A percentile compares a stretch with the other conserved stretches of the same genome.
Conservation (phyloP, 2,329 filamentous ascomycete genomes). For the Ceratocystis smalleyi region DNA sequence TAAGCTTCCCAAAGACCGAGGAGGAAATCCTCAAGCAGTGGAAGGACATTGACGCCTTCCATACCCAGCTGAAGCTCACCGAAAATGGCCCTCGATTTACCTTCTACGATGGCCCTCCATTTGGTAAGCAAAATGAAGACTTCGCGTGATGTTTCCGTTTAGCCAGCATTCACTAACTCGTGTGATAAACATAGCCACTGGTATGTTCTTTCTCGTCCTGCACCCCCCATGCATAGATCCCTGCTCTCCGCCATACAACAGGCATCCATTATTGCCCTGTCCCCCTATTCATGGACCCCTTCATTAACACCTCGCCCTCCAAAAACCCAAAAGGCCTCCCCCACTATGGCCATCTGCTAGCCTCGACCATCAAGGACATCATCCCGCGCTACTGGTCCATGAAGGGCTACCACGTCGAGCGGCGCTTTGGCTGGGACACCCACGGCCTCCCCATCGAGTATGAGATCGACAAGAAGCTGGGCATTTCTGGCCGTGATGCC, state of each 20-base stretch:
- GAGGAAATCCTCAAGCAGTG: conserved; percentile 19
- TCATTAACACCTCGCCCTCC: background rate
- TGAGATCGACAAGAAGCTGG: conserved; percentile 82
- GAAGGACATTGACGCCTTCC: conserved; percentile 20
- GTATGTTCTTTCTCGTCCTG: conserved; percentile 7
- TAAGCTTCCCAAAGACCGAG: conserved; percentile 20
- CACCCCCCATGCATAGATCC: background rate
- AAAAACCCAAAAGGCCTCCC: conserved; percentile 19
- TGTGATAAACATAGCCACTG: conserved; percentile 14
- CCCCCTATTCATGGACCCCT: background rate
- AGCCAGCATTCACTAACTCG: conserved; percentile 2
- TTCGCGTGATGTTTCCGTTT: background rate
- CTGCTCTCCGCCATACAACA: background rate
- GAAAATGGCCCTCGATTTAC: conserved; percentile 72
- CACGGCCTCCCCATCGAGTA: conserved; percentile 80
- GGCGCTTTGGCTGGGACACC: conserved; percentile 76
- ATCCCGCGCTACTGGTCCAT: conserved; percentile 86
- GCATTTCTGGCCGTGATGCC: conserved; percentile 63
- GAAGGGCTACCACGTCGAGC: conserved; percentile 74
- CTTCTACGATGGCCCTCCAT: conserved; percentile 82
- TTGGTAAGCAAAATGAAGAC: conserved; percentile 23
- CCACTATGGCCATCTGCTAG: conserved; percentile 47
- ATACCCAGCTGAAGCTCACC: conserved; percentile 39
- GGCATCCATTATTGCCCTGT: background rate
- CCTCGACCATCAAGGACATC: conserved; percentile 83